Evolutionary conservation across 257 asterid species (phyloP).

Genomic region (Penstemon barbatus): DNA sequence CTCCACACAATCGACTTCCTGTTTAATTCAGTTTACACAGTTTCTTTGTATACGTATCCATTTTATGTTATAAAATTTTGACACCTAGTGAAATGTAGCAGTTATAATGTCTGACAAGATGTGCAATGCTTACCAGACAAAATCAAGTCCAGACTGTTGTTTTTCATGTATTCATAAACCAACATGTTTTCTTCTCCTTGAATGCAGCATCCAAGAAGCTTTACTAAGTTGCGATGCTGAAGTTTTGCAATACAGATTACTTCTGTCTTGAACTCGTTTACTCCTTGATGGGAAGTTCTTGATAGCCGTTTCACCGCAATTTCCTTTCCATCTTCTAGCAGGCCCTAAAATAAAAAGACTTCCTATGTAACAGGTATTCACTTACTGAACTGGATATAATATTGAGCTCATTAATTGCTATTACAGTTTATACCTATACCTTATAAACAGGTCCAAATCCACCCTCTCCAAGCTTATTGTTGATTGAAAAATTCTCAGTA

Average conservation of each 20-base stretch:
- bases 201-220: slow-evolving; percentile 46
- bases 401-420: not conserved
- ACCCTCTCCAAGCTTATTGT: slow-evolving; percentile 38
- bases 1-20: too few relatives aligned
- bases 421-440: slow-evolving; percentile 17
- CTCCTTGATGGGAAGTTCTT: slow-evolving; percentile 37
- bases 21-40: too few relatives aligned
- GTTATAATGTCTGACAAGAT: not conserved
- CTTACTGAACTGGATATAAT: not conserved
- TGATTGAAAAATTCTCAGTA: slow-evolving; percentile 32
- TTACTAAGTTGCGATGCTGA: slow-evolving; percentile 47
- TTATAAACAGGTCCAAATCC: slow-evolving; percentile 42
- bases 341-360: slow-evolving; percentile 25
- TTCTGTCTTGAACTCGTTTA: slow-evolving; percentile 42
- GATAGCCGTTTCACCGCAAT: slow-evolving; percentile 46
- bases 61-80: not conserved
- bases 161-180: slow-evolving; percentile 43
- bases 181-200: slow-evolving; percentile 41
- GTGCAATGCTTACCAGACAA: slow-evolving; percentile 35
- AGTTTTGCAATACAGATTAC: slow-evolving; percentile 40
- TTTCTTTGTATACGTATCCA: not conserved
- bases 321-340: slow-evolving; percentile 31
- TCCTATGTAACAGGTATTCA: not conserved
- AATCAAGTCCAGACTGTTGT: slow-evolving; percentile 39
- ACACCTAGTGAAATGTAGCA: not conserved